Conservation (phyloP, 768 basidiomycete genomes). For the Mycena leptocephala region DNA sequence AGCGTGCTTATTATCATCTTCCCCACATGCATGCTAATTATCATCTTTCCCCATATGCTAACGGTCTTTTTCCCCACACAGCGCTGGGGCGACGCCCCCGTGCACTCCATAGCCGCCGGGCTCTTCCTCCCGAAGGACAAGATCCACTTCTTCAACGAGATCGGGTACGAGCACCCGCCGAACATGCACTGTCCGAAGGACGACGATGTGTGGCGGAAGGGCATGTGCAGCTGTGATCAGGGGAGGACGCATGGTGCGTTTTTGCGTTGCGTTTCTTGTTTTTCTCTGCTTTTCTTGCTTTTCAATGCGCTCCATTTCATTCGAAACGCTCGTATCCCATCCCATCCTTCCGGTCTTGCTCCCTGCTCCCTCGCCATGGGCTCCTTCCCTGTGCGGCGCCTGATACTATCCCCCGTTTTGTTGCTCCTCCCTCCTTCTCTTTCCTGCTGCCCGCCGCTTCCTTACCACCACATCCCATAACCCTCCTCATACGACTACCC, state of each 20-base stretch:
- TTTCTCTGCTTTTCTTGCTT: background rate
- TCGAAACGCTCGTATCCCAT: too few relatives aligned
- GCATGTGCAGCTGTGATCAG: slow-evolving; percentile 67
- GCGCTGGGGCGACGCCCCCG: slow-evolving; percentile 76
- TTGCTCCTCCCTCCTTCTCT: too few relatives aligned
- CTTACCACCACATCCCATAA: too few relatives aligned
- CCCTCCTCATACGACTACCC: too few relatives aligned
- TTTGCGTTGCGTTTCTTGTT: background rate
- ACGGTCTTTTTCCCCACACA: slow-evolving; percentile 41
- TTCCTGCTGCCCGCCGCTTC: too few relatives aligned
- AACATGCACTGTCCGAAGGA: slow-evolving; percentile 66
- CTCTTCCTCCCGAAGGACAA: slow-evolving; percentile 72
- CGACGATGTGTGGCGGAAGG: slow-evolving; percentile 53
- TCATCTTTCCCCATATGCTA: background rate
- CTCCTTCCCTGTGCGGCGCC: too few relatives aligned
- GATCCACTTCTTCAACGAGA: slow-evolving; percentile 57
- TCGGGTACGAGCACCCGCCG: slow-evolving; percentile 63
- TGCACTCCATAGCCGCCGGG: slow-evolving; percentile 80
- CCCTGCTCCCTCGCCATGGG: background rate
- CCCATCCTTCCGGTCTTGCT: too few relatives aligned
- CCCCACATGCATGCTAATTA: too few relatives aligned
- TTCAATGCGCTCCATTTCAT: too few relatives aligned
- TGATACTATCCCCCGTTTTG: too few relatives aligned
- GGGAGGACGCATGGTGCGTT: slow-evolving; percentile 71
- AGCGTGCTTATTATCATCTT: too few relatives aligned